These are phyloP conservation scores for Fusarium sp. DNA, from an alignment of 2,329 filamentous ascomycete species.

Conservation along the genomic window DNA sequence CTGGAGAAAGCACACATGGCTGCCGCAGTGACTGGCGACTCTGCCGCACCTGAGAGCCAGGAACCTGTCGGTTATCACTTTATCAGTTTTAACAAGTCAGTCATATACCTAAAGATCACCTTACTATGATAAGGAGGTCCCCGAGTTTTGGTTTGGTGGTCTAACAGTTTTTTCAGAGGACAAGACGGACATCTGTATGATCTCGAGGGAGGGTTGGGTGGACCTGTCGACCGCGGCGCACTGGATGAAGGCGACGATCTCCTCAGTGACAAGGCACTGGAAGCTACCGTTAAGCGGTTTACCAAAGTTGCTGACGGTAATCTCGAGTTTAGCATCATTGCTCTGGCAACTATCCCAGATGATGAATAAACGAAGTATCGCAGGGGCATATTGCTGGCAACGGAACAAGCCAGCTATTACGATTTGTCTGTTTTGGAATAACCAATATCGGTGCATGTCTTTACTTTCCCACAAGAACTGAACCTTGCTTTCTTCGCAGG, in stretches of 20 bases:
- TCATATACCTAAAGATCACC: too few species aligned
- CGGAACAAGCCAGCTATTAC: neutral
- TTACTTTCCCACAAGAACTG: neutral
- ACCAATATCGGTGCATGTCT: neutral
- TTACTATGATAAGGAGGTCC: too few species aligned
- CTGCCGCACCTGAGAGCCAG: slow-evolving; percentile 67
- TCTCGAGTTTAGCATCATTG: slow-evolving; percentile 53
- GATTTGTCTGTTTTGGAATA: neutral
- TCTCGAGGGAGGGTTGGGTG: slow-evolving; percentile 77
- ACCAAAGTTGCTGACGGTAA: slow-evolving; percentile 51
- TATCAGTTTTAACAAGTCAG: too few species aligned
- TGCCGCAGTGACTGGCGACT: slow-evolving; percentile 75
- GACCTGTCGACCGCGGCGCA: slow-evolving; percentile 72
- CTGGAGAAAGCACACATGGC: slow-evolving; percentile 78
- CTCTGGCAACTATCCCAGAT: slow-evolving; percentile 43
- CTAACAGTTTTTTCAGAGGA: slow-evolving; percentile 77
- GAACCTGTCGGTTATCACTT: slow-evolving; percentile 77
- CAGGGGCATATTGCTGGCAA: neutral
- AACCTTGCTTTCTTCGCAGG: neutral
- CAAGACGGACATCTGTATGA: slow-evolving; percentile 76
- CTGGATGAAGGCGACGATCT: slow-evolving; percentile 67
- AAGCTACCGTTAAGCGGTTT: slow-evolving; percentile 61
- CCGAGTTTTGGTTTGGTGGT: too few species aligned
- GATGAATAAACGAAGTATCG: slow-evolving; percentile 11
- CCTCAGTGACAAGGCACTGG: slow-evolving; percentile 72